phyloP scores from a whole-genome alignment of 108 stramenopile genomes.

The Cyclotella atomus region DNA sequence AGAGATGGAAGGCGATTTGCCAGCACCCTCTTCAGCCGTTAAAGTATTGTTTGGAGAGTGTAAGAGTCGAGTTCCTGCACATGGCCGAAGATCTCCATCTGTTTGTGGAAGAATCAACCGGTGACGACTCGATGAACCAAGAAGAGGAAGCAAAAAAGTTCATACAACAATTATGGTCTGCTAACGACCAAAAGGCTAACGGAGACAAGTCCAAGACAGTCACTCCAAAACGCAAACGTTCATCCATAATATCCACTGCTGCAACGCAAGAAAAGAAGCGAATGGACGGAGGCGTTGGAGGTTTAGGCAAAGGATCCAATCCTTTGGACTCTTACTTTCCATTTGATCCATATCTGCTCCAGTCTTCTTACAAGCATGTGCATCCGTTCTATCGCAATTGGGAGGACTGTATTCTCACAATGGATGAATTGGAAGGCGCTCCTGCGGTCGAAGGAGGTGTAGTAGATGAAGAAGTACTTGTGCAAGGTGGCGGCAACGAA shows the following conservation, averaged over 20 bases:
- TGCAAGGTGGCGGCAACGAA: constrained; percentile 32
- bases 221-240: constrained; percentile 44
- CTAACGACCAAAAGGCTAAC: constrained; percentile 20
- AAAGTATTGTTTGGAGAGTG: constrained; percentile 92
- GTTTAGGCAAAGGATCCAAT: constrained; percentile 89
- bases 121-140: background rate
- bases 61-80: constrained; percentile 91
- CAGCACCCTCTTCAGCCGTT: constrained; percentile 82
- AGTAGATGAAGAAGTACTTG: constrained; percentile 33
- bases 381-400: constrained; percentile 89
- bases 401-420: constrained; percentile 64
- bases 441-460: constrained; percentile 14
- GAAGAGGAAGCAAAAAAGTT: constrained; percentile 30
- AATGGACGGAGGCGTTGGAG: constrained; percentile 84
- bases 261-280: constrained; percentile 73
- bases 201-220: constrained; percentile 18
- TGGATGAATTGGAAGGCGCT: constrained; percentile 15
- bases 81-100: constrained; percentile 69
- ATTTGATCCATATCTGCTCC: constrained; percentile 94
- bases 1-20: constrained; percentile 74
- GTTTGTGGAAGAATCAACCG: constrained; percentile 26
- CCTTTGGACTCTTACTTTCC: constrained; percentile 97
- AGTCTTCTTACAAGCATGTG: constrained; percentile 76
- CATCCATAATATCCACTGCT: constrained; percentile 65
- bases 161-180: constrained; percentile 31